Conservation (phyloP, 192 early-diverging fungal genomes). For the Fimicolochytrium jonesii region DNA sequence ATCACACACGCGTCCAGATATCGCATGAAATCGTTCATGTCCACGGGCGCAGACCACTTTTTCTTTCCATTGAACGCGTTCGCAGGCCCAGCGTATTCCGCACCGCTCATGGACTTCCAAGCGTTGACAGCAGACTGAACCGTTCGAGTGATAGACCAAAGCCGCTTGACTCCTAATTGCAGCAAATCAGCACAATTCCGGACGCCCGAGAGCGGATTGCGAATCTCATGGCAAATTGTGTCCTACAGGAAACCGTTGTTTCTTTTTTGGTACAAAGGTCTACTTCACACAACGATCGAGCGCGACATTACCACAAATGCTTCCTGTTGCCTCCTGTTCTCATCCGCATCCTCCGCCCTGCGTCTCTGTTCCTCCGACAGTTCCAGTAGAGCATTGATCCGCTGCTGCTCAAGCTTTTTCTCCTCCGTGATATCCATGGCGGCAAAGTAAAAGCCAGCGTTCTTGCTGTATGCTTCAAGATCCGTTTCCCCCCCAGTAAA, state of each 20-base stretch:
- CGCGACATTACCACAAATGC: too few species aligned
- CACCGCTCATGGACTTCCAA: not conserved
- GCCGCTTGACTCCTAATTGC: not conserved
- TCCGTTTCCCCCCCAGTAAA: not conserved
- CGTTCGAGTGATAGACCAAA: not conserved
- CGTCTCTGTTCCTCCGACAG: not conserved
- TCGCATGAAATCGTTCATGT: conserved; percentile 4
- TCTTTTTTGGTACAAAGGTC: too few species aligned
- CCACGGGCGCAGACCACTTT: not conserved
- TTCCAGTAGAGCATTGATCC: not conserved
- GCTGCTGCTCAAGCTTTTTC: not conserved
- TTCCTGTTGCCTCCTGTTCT: conserved; percentile 20
- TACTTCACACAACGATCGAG: too few species aligned
- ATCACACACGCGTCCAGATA: not conserved
- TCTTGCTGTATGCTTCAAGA: not conserved
- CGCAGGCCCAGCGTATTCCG: not conserved
- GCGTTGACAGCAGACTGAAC: not conserved
- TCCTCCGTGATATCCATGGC: conserved; percentile 1
- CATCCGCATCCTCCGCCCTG: conserved; percentile 23
- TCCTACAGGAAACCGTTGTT: too few species aligned
- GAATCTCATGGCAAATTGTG: conserved; percentile 27
- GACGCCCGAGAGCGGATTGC: conserved; percentile 30
- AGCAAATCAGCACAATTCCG: conserved; percentile 11
- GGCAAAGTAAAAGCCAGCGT: not conserved
- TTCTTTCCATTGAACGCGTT: not conserved